These are phyloP conservation scores for Kickxella alabastrina DNA, from an alignment of 192 early-diverging fungal species.

Conservation along the genomic window DNA sequence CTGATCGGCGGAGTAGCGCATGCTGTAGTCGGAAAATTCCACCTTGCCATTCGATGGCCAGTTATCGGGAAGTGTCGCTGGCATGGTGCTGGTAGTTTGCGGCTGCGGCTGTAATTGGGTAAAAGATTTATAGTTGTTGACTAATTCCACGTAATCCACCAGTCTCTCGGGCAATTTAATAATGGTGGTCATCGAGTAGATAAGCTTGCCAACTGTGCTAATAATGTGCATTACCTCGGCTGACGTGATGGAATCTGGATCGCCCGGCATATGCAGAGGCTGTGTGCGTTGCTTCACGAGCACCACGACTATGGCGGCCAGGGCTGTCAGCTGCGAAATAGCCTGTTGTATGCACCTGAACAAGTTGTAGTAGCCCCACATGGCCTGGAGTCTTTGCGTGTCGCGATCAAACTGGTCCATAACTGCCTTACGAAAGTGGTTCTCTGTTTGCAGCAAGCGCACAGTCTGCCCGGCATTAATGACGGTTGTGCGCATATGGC, in stretches of 20 bases:
- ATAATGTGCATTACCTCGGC: neutral
- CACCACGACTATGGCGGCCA: neutral
- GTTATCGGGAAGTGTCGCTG: slow-evolving; percentile 4
- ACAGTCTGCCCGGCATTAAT: neutral
- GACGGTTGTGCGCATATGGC: neutral
- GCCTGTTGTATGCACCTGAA: neutral
- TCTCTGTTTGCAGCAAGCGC: neutral
- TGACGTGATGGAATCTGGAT: slow-evolving; percentile 3
- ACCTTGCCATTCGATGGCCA: slow-evolving; percentile 47
- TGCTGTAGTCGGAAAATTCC: slow-evolving; percentile 37
- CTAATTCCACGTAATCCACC: slow-evolving; percentile 64
- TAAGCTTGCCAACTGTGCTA: neutral
- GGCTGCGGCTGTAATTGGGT: slow-evolving; percentile 7
- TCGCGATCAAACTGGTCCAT: neutral
- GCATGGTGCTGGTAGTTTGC: neutral
- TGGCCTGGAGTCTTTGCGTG: neutral
- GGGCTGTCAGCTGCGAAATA: neutral
- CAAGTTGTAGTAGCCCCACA: neutral
- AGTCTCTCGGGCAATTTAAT: slow-evolving; percentile 1
- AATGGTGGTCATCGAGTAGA: neutral
- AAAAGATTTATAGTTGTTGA: slow-evolving; percentile 71
- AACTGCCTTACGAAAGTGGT: neutral
- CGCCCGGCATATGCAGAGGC: neutral
- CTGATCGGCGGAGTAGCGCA: slow-evolving; percentile 36
- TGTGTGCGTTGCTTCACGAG: neutral